Percentiles rank a stretch among this genome's conserved stretches.
Conservation (phyloP, 768 basidiomycete species). For the Boletus rufocinnamomeus region DNA sequence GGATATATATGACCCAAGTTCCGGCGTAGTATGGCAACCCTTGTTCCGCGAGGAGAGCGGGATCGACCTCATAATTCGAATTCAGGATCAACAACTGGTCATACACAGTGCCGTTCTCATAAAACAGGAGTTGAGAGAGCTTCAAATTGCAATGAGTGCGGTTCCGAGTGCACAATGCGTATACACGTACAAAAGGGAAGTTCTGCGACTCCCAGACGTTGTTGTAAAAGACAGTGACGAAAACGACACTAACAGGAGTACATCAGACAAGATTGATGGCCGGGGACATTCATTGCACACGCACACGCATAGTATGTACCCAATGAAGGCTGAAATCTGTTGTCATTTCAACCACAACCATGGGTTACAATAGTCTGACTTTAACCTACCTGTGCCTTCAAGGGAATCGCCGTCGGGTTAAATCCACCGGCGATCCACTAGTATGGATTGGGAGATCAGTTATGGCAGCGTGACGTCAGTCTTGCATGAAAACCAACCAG, state of each 20-base stretch:
- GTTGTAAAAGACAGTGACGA: slow-evolving; percentile 39
- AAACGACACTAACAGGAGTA: slow-evolving; percentile 32
- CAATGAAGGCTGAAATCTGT: slow-evolving; percentile 48
- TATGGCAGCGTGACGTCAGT: background rate
- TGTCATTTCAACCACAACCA: background rate
- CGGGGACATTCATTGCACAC: slow-evolving; percentile 11
- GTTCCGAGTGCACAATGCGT: background rate
- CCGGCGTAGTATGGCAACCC: slow-evolving; percentile 37
- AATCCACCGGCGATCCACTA: slow-evolving; percentile 29
- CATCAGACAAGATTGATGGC: background rate
- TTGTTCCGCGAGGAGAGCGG: slow-evolving; percentile 45
- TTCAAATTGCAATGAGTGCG: slow-evolving; percentile 16
- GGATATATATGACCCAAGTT: slow-evolving; percentile 26
- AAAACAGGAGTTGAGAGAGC: slow-evolving; percentile 52
- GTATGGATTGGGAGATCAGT: background rate
- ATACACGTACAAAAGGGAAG: slow-evolving; percentile 57
- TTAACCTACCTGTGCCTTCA: slow-evolving; percentile 46
- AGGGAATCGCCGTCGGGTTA: slow-evolving; percentile 55
- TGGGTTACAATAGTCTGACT: background rate
- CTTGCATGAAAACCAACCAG: slow-evolving; percentile 36
- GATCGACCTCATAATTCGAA: slow-evolving; percentile 52
- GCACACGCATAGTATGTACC: slow-evolving; percentile 54
- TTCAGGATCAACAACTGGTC: slow-evolving; percentile 56
- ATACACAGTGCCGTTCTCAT: slow-evolving; percentile 53
- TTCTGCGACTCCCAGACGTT: slow-evolving; percentile 60